Evolutionary conservation across 73 alveolate genomes (phyloP).

Genomic region (Uronychia setigera): DNA sequence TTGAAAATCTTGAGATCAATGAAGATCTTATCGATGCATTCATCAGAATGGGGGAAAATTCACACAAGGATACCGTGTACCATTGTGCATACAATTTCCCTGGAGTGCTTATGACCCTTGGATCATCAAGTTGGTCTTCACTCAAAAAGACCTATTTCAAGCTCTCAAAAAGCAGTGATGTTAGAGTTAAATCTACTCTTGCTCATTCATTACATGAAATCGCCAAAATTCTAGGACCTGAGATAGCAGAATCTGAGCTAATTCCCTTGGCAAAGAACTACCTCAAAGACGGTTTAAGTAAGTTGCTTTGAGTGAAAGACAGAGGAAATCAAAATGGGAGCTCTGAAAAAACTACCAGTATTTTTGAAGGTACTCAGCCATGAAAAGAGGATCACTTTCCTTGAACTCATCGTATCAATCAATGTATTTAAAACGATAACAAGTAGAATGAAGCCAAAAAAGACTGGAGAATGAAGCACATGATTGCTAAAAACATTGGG

Average conservation of each 20-base stretch:
- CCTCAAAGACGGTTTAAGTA: conserved; percentile 37
- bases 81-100: conserved; percentile 63
- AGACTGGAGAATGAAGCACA: conserved; percentile 48
- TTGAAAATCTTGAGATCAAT: conserved; percentile 42
- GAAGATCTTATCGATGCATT: conserved; percentile 48
- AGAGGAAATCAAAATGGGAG: conserved; percentile 23
- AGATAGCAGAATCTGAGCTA: conserved; percentile 55
- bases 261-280: conserved; percentile 47
- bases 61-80: conserved; percentile 54
- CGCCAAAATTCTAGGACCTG: conserved; percentile 67
- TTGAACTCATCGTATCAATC: conserved; percentile 33
- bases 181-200: conserved; percentile 51
- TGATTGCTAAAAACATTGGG: conserved; percentile 60
- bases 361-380: conserved; percentile 35
- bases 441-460: conserved; percentile 32
- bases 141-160: conserved; percentile 46
- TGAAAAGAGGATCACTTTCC: conserved; percentile 39
- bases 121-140: conserved; percentile 37
- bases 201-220: conserved; percentile 66
- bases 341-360: conserved; percentile 14
- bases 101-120: conserved; percentile 46
- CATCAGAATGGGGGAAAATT: conserved; percentile 44
- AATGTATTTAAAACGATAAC: neutral
- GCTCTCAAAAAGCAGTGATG: conserved; percentile 47
- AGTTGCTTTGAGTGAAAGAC: neutral